Evolutionary conservation across 2,329 filamentous ascomycete species (phyloP), one percentile per base, ranked within the genome.

Genomic region (Zopfia rhizophila): DNA sequence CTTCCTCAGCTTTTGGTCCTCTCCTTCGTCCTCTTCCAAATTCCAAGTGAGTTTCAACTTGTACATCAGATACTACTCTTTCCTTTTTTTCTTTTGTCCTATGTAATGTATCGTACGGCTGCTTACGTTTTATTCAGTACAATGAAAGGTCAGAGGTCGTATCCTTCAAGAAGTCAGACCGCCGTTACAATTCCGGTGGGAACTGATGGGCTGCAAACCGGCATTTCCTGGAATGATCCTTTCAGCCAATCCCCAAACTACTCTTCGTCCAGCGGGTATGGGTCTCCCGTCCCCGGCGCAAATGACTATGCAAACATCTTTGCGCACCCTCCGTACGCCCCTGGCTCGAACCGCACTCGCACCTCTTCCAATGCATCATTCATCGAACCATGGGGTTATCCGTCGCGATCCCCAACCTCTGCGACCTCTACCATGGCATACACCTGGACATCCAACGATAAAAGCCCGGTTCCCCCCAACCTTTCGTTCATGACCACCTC

Each of bases 11-110:
- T 55, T 61, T 59, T 50, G 58, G 51, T 64, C 47, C 52, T 61
- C 39, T 62, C 53, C 45, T 61, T 61, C 61, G 61, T 63, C 64
- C 61, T 50, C 63, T 56, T 68, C 58, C 58, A 32, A 48, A 17
- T 51, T 61, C 55, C 44, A 69, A 68, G 68, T 72, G 68, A 70
- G 68, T 72, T 68, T 60, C 57, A 61, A 51, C 58, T n/a, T 54
- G 39, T 53, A 54, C 56, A 58, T 46, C 43, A 51, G 35, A 16
- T 23, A 17, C 40, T 45, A 48, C n/a, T 40, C 27, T 51, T 51
- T 43, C 29, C 27, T 44, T 24, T 44, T 40, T 37, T 46, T 14
- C 41, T 18, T 45, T 30, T 22, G 11, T n/a, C n/a, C n/a, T n/a
- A n/a, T n/a, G n/a, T n/a, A n/a, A n/a, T 11, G 23, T 22, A 18